Evolutionary conservation across 495 filamentous ascomycete genomes (phyloP).

Genomic region (Lentithecium fluviatile): DNA sequence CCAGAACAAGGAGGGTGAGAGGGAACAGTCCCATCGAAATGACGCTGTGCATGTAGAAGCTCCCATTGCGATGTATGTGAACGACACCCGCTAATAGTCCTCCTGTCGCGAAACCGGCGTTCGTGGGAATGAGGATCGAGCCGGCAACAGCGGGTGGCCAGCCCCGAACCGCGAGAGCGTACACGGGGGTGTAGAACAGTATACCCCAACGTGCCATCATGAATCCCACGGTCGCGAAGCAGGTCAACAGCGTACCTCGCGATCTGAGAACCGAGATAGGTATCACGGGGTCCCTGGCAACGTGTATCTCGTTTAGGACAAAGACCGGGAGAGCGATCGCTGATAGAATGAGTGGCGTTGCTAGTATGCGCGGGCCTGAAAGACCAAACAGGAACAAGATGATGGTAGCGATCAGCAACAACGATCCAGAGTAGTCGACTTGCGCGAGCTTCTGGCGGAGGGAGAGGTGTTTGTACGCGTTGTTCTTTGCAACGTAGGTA

Average conservation of each 20-base stretch:
- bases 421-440: constrained; percentile 68
- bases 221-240: constrained; percentile 64
- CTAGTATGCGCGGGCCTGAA: constrained; percentile 55
- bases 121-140: constrained; percentile 71
- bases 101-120: constrained; percentile 68
- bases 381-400: constrained; percentile 67
- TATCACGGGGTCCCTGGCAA: constrained; percentile 65
- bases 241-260: constrained; percentile 64
- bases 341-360: constrained; percentile 58
- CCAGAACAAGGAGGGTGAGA: constrained; percentile 51
- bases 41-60: constrained; percentile 63
- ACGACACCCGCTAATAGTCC: constrained; percentile 67
- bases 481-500: constrained; percentile 32
- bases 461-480: constrained; percentile 36
- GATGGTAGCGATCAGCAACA: constrained; percentile 58
- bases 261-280: constrained; percentile 62
- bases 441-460: constrained; percentile 51
- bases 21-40: constrained; percentile 56
- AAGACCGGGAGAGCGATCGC: constrained; percentile 55
- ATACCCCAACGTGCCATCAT: constrained; percentile 76
- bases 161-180: constrained; percentile 66
- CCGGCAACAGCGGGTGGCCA: constrained; percentile 66
- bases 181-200: constrained; percentile 75
- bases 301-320: constrained; percentile 57
- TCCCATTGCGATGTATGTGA: constrained; percentile 65